phyloP scores from a whole-genome alignment of 345 rosid species.

The Theobroma cacao region DNA sequence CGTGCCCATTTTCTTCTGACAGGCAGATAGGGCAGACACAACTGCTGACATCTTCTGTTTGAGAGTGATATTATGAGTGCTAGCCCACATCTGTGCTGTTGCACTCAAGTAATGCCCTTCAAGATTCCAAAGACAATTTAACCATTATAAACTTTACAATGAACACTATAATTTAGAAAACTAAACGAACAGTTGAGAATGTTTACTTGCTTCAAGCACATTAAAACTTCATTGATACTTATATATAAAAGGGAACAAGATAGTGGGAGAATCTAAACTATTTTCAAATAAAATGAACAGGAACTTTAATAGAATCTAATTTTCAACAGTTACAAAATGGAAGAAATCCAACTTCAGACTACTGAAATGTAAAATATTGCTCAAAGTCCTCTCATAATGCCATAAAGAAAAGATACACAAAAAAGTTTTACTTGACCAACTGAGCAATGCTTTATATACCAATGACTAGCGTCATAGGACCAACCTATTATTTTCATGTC shows the following conservation, averaged over 20 bases:
- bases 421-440: not conserved
- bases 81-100: slow-evolving; percentile 91
- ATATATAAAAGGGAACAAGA: not conserved
- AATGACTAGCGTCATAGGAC: not conserved
- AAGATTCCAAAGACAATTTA: slow-evolving; percentile 21
- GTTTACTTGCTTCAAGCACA: not conserved
- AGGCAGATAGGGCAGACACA: slow-evolving; percentile 60
- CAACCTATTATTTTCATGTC: not conserved
- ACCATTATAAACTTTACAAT: not conserved
- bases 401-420: not conserved
- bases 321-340: not conserved
- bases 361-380: not conserved
- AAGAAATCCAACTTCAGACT: not conserved
- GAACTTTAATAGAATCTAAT: not conserved
- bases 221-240: too few species aligned
- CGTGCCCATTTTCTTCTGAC: slow-evolving; percentile 68
- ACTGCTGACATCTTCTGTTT: slow-evolving; percentile 68
- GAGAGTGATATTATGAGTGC: slow-evolving; percentile 68
- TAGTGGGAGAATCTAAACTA: not conserved
- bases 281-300: not conserved
- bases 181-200: not conserved
- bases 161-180: not conserved
- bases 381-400: not conserved
- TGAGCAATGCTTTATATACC: not conserved
- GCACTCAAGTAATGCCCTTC: slow-evolving; percentile 97